Conservation (phyloP, 2,329 filamentous ascomycete species). For the Ophiosphaerella narmari region DNA sequence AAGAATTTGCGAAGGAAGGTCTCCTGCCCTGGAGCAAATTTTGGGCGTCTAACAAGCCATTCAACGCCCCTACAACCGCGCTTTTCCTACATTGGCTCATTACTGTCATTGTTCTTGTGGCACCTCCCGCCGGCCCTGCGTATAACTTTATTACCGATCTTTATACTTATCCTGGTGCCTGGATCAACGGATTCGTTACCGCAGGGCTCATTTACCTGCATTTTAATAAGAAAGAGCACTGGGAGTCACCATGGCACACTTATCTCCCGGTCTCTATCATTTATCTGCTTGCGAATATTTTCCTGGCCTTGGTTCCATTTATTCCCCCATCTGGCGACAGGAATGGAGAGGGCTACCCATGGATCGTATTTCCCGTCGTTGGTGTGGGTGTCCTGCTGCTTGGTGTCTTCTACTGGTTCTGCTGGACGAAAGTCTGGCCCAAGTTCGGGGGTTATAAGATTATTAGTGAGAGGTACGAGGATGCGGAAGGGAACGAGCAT, state of each 20-base stretch:
- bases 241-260: slow-evolving; percentile 46
- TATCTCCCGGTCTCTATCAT: slow-evolving; percentile 43
- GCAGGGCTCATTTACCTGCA: slow-evolving; percentile 45
- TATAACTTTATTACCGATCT: slow-evolving; percentile 70
- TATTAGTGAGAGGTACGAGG: slow-evolving; percentile 34
- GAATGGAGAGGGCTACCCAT: slow-evolving; percentile 50
- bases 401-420: slow-evolving; percentile 45
- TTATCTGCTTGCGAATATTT: slow-evolving; percentile 48
- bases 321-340: slow-evolving; percentile 48
- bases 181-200: slow-evolving; percentile 45
- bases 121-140: slow-evolving; percentile 68
- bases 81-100: slow-evolving; percentile 69
- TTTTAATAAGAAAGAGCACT: slow-evolving; percentile 39
- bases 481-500: slow-evolving; percentile 35
- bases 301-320: slow-evolving; percentile 51
- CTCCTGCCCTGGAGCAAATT: slow-evolving; percentile 68
- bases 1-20: slow-evolving; percentile 72
- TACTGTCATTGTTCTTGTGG: slow-evolving; percentile 67
- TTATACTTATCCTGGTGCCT: slow-evolving; percentile 44
- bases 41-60: slow-evolving; percentile 72
- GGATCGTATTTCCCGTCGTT: slow-evolving; percentile 52
- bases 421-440: slow-evolving; percentile 26
- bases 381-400: slow-evolving; percentile 47
- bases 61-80: slow-evolving; percentile 60
- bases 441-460: slow-evolving; percentile 39